Evolutionary conservation across 164 flowering plant species (phyloP).

Genomic region (Warburgia ugandensis): DNA sequence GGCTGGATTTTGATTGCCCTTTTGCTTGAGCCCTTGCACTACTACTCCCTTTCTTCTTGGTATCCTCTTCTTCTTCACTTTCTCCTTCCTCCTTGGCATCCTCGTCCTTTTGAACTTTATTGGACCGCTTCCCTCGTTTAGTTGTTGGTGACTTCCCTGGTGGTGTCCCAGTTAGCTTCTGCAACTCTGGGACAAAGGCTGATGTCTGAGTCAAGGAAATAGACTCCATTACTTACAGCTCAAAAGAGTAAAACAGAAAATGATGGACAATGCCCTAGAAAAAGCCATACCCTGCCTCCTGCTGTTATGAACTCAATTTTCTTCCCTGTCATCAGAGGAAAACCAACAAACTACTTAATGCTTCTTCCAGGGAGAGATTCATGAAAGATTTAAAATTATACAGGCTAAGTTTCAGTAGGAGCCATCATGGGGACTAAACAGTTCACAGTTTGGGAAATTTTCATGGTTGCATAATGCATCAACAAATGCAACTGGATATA

Average conservation of each 20-base stretch:
- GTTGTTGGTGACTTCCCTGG: slow-evolving; percentile 25
- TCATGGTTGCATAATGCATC: too few species aligned
- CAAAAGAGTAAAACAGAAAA: not conserved
- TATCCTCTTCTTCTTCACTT: slow-evolving; percentile 22
- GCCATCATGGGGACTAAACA: too few species aligned
- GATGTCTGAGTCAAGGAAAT: slow-evolving; percentile 49
- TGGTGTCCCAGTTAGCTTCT: slow-evolving; percentile 57
- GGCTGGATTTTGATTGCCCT: slow-evolving; percentile 29
- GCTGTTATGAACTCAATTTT: slow-evolving; percentile 74
- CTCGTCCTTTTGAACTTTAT: slow-evolving; percentile 16
- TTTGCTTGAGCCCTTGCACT: slow-evolving; percentile 25
- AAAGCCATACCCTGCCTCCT: slow-evolving; percentile 75
- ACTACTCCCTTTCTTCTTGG: slow-evolving; percentile 15
- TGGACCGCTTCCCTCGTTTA: slow-evolving; percentile 31
- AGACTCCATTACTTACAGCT: slow-evolving; percentile 3
- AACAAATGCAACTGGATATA: too few species aligned
- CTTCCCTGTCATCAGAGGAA: slow-evolving; percentile 55
- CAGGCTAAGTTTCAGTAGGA: too few species aligned
- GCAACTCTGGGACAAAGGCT: slow-evolving; percentile 88
- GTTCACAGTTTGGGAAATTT: too few species aligned
- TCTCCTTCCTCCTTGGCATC: slow-evolving; percentile 13
- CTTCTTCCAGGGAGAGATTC: too few species aligned
- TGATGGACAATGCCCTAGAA: not conserved
- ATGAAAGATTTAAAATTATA: too few species aligned
- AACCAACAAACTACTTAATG: slow-evolving; percentile 5